Conservation (phyloP, 2,329 filamentous ascomycete genomes). For the Myotisia sp. region DNA sequence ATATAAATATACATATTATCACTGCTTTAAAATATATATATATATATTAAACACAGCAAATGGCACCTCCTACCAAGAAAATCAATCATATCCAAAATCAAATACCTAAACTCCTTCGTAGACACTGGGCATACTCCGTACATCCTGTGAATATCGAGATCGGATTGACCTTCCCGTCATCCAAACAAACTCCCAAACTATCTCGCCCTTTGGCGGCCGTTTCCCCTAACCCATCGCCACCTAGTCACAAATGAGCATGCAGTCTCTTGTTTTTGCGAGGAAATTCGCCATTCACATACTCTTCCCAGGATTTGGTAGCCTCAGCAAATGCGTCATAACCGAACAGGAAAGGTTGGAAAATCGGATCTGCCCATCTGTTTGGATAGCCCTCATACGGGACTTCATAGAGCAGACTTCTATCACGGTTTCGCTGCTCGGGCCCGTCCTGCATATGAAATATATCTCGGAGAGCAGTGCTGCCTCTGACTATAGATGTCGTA, state of each 20-base stretch:
- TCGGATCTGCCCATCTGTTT: slow-evolving; percentile 30
- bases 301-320: slow-evolving; percentile 7
- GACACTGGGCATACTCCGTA: too few relatives aligned
- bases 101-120: too few relatives aligned
- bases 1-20: too few relatives aligned
- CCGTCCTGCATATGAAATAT: slow-evolving; percentile 50
- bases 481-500: slow-evolving; percentile 45
- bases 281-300: slow-evolving; percentile 8
- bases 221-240: too few relatives aligned
- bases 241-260: slow-evolving; percentile 4
- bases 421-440: slow-evolving; percentile 40
- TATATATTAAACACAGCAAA: too few relatives aligned
- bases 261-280: not conserved
- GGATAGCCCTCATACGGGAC: slow-evolving; percentile 29
- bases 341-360: slow-evolving; percentile 25
- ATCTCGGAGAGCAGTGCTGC: slow-evolving; percentile 48
- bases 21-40: too few relatives aligned
- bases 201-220: too few relatives aligned
- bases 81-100: too few relatives aligned
- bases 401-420: slow-evolving; percentile 30
- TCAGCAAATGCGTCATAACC: slow-evolving; percentile 22
- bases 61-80: too few relatives aligned
- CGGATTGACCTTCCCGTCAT: too few relatives aligned
- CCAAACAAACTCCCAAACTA: too few relatives aligned
- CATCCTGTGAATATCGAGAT: too few relatives aligned